These are phyloP conservation scores for Fusarium subglutinans DNA, from an alignment of 2,329 filamentous ascomycete genomes.

Conservation along the genomic window DNA sequence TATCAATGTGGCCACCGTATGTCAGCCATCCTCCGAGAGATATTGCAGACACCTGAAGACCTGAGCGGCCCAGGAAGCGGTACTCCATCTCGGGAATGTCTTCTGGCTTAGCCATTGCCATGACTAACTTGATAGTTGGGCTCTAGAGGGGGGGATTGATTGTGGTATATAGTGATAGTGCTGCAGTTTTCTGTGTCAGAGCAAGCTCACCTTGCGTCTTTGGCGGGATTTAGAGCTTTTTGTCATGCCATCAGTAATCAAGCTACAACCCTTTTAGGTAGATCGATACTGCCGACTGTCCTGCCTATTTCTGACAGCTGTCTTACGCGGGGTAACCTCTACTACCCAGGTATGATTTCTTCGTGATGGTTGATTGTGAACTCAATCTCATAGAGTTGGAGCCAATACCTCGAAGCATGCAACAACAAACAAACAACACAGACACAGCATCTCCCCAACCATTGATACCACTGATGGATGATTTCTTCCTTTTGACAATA, in stretches of 20 bases:
- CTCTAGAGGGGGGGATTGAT: not conserved
- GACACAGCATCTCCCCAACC: not conserved
- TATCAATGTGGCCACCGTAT: slow-evolving; percentile 75
- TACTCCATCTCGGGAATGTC: slow-evolving; percentile 71
- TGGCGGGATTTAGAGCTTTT: slow-evolving; percentile 10
- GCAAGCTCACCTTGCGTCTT: not conserved
- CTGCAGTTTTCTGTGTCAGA: not conserved
- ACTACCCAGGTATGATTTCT: too few relatives aligned
- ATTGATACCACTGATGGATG: too few relatives aligned
- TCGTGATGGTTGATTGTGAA: not conserved
- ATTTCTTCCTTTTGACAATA: not conserved
- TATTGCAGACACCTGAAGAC: slow-evolving; percentile 78
- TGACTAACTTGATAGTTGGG: not conserved
- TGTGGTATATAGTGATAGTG: not conserved
- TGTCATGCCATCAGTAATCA: not conserved
- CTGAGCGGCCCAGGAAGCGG: slow-evolving; percentile 75
- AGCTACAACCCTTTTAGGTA: not conserved
- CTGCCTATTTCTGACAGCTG: not conserved
- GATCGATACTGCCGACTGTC: not conserved
- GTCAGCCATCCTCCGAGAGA: slow-evolving; percentile 78
- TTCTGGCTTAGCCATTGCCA: slow-evolving; percentile 52
- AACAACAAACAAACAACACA: not conserved
- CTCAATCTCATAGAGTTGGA: not conserved
- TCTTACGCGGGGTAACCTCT: slow-evolving; percentile 18
- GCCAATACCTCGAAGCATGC: not conserved